These are phyloP conservation scores for Rhinocladiella similis DNA, from an alignment of 2,329 filamentous ascomycete genomes.

Conservation along the genomic window DNA sequence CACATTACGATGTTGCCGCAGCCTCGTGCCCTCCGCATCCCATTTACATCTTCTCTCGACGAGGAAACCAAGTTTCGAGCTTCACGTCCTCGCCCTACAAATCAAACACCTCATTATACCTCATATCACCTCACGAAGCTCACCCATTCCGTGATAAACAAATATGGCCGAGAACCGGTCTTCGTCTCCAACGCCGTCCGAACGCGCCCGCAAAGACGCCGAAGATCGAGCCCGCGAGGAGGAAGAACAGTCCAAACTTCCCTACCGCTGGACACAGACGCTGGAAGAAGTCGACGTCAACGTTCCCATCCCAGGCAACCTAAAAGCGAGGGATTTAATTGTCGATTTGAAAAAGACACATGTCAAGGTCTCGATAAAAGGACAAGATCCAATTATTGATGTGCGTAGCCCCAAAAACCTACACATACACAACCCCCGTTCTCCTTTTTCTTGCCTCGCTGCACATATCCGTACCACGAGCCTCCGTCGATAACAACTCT, in stretches of 20 bases:
- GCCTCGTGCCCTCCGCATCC: no score
- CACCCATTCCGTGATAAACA: background rate
- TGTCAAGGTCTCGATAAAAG: conserved; percentile 81
- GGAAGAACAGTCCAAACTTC: conserved; percentile 84
- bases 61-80: no score
- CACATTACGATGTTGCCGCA: no score
- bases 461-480: no score
- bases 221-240: conserved; percentile 70
- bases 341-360: conserved; percentile 79
- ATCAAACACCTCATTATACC: background rate
- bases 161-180: conserved; percentile 16
- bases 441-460: no score
- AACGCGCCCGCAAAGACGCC: conserved; percentile 57
- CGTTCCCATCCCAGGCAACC: conserved; percentile 74
- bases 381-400: conserved; percentile 79
- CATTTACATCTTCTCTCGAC: no score
- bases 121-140: background rate
- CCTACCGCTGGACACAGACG: conserved; percentile 96
- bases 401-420: conserved; percentile 49
- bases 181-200: conserved; percentile 52
- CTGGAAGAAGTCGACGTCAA: conserved; percentile 84
- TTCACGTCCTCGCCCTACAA: no score
- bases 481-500: no score
- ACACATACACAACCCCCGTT: background rate
- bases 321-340: conserved; percentile 80